Percentiles rank a stretch among this genome's conserved stretches.
Conservation (phyloP, 345 rosid genomes). For the Diplotaxis tenuifolia region DNA sequence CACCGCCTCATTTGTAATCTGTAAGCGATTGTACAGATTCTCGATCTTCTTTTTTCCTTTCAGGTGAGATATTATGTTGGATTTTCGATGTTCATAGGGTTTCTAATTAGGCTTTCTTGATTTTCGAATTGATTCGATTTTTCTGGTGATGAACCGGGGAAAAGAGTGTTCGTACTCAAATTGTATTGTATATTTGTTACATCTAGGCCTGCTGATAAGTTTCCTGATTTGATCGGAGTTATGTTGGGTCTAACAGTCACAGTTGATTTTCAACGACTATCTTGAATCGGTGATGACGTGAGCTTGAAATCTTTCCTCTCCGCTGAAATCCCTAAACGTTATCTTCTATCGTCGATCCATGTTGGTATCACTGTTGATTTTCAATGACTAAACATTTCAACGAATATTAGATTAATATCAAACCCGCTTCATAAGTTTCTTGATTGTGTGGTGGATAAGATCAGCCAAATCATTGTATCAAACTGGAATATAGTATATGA, state of each 20-base stretch:
- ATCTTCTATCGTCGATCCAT: no score
- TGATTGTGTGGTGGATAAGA: background rate
- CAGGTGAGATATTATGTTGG: conserved; percentile 22
- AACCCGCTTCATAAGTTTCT: background rate
- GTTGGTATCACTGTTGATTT: no score
- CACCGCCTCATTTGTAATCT: background rate
- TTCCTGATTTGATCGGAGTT: background rate
- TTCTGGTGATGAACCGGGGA: background rate
- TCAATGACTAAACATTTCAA: no score
- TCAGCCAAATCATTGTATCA: background rate
- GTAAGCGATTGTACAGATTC: conserved; percentile 26
- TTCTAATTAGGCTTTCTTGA: conserved; percentile 3
- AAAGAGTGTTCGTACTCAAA: background rate
- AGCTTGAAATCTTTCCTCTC: no score
- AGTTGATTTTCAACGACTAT: background rate
- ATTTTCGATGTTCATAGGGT: background rate
- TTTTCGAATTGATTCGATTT: background rate
- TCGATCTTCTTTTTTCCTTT: conserved; percentile 21
- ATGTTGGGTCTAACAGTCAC: background rate
- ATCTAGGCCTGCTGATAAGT: background rate
- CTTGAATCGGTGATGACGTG: background rate
- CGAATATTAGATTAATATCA: background rate
- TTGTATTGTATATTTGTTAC: background rate
- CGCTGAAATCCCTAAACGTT: no score
- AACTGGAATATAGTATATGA: background rate